phyloP scores from a whole-genome alignment of 805 yeast genomes.

The Kodamaea restingae region DNA sequence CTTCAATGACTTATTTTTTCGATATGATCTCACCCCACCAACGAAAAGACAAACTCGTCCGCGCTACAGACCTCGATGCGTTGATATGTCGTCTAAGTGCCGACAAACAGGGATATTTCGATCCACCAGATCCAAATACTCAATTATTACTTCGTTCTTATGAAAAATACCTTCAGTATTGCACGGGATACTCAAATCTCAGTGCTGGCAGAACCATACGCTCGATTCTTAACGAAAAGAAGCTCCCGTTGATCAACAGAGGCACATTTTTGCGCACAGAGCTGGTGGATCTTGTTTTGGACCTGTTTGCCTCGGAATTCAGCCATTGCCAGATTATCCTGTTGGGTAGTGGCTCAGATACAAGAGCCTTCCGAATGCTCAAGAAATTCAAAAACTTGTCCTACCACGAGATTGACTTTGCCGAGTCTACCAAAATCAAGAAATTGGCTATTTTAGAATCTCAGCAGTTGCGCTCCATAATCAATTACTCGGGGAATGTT shows the following conservation, averaged over 20 bases:
- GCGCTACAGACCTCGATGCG: slow-evolving; percentile 68
- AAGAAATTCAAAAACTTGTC: slow-evolving; percentile 23
- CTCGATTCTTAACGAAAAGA: slow-evolving; percentile 38
- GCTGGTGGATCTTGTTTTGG: slow-evolving; percentile 46
- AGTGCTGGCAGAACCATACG: slow-evolving; percentile 40
- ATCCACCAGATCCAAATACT: slow-evolving; percentile 35
- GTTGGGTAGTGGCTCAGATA: slow-evolving; percentile 80
- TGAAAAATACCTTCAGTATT: slow-evolving; percentile 33
- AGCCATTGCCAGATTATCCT: slow-evolving; percentile 52
- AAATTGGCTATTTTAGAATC: slow-evolving; percentile 41
- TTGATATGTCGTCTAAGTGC: slow-evolving; percentile 60
- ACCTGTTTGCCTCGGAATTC: slow-evolving; percentile 34
- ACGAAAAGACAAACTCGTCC: slow-evolving; percentile 41
- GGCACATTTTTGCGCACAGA: slow-evolving; percentile 64
- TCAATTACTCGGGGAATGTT: slow-evolving; percentile 15
- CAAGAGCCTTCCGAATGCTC: slow-evolving; percentile 55
- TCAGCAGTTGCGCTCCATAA: slow-evolving; percentile 21
- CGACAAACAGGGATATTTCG: slow-evolving; percentile 44
- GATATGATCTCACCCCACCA: slow-evolving; percentile 31
- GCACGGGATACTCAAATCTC: slow-evolving; percentile 36
- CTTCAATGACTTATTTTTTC: no score
- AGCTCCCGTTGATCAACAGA: slow-evolving; percentile 63
- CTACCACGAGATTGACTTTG: slow-evolving; percentile 65
- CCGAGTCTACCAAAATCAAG: slow-evolving; percentile 49
- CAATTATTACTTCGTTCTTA: slow-evolving; percentile 32